These are phyloP conservation scores for Alliaria petiolata DNA, from an alignment of 345 rosid species.

Conservation along the genomic window DNA sequence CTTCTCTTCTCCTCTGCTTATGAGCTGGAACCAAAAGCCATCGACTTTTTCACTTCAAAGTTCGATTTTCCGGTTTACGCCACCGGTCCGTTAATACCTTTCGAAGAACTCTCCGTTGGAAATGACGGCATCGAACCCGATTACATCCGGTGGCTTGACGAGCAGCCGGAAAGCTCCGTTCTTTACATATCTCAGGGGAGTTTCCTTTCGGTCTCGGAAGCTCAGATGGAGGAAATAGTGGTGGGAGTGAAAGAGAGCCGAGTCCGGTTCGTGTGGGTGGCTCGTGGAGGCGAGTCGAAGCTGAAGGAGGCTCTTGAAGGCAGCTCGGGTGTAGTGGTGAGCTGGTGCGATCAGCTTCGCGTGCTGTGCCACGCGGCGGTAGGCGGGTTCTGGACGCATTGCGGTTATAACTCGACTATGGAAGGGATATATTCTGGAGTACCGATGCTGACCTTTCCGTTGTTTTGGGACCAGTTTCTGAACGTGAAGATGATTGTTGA, in stretches of 20 bases:
- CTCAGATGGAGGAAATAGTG: slow-evolving; percentile 41
- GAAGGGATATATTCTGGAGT: slow-evolving; percentile 50
- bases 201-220: slow-evolving; percentile 30
- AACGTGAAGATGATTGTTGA: slow-evolving; percentile 51
- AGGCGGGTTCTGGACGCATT: slow-evolving; percentile 68
- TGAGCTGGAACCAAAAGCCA: slow-evolving; percentile 45
- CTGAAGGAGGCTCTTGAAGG: slow-evolving; percentile 4
- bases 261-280: slow-evolving; percentile 42
- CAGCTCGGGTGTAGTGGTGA: slow-evolving; percentile 18
- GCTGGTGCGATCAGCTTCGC: slow-evolving; percentile 58
- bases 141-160: slow-evolving; percentile 39
- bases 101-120: background rate
- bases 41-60: slow-evolving; percentile 29
- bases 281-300: slow-evolving; percentile 26
- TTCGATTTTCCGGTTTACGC: slow-evolving; percentile 34
- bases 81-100: slow-evolving; percentile 43
- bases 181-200: slow-evolving; percentile 47
- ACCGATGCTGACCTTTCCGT: slow-evolving; percentile 49
- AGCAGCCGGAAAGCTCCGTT: slow-evolving; percentile 37
- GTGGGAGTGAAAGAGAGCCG: slow-evolving; percentile 34
- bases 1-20: slow-evolving; percentile 46
- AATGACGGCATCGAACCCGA: background rate
- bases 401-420: slow-evolving; percentile 58
- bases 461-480: slow-evolving; percentile 43
- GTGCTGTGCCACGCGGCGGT: slow-evolving; percentile 50